Conservation (phyloP, 805 yeast species). For the Suhomyces vadensis region DNA sequence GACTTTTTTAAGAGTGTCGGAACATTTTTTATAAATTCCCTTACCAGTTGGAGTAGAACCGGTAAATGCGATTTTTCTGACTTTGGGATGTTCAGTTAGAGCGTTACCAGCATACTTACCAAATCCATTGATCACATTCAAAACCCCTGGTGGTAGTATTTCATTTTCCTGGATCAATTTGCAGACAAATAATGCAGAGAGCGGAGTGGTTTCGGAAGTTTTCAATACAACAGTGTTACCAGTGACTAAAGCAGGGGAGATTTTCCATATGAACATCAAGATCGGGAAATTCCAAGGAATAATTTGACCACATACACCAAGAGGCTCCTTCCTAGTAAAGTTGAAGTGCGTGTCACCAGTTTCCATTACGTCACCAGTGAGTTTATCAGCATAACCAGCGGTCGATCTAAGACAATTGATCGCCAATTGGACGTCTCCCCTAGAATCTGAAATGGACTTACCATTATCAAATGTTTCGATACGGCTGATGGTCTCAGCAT, state of each 20-base stretch:
- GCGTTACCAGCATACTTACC: conserved; percentile 72
- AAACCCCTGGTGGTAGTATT: conserved; percentile 73
- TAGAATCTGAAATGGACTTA: conserved; percentile 49
- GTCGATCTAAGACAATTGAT: conserved; percentile 48
- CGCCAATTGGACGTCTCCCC: conserved; percentile 48
- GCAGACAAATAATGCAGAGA: conserved; percentile 64
- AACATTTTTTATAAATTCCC: conserved; percentile 64
- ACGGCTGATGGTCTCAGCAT: conserved; percentile 56
- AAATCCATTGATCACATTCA: conserved; percentile 67
- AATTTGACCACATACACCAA: conserved; percentile 66
- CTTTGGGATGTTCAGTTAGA: conserved; percentile 53
- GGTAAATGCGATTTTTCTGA: conserved; percentile 54
- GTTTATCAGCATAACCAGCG: conserved; percentile 64
- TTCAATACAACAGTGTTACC: conserved; percentile 73
- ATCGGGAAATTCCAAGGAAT: conserved; percentile 74
- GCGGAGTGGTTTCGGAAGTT: conserved; percentile 74
- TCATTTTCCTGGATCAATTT: conserved; percentile 62
- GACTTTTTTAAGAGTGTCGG: conserved; percentile 63
- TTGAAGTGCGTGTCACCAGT: conserved; percentile 53
- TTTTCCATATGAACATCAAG: conserved; percentile 76
- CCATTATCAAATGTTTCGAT: conserved; percentile 49
- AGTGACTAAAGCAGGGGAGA: conserved; percentile 79
- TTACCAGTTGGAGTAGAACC: conserved; percentile 64
- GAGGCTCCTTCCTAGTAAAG: conserved; percentile 66
- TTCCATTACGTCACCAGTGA: conserved; percentile 46